Evolutionary conservation across 495 filamentous ascomycete species (phyloP), one percentile per base, ranked within the genome.

Genomic region (Penicillium turbatum): DNA sequence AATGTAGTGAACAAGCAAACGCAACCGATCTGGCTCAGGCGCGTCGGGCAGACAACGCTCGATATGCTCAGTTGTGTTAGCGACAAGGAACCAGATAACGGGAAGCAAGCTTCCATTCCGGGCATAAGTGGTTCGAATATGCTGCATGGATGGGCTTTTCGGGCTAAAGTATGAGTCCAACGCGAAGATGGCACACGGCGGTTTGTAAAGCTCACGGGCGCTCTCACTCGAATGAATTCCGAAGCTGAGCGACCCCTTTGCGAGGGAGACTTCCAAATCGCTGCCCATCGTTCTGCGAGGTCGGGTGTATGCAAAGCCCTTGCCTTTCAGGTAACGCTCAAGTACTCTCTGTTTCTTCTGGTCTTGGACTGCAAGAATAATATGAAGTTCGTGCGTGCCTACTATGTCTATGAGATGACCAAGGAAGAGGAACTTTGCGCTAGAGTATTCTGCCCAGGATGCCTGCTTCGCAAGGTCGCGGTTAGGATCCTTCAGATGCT

Each of bases 381-480:
- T 51, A 55, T 83, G 80, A 12, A 76, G 42, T 17, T 74, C 68
- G 31, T 65, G 56, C 3, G 61, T 53, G 9, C 68, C 67, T 7
- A 72, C 63, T 38, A 72, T 53, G 46, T 80, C 62, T 43, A 84
- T 59, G 35, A 86, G 66, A 59, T 77, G 68, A 30, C 74, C 65
- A 5, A 86, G 64, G 54, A 87, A 76, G 17, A 72, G 56, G 58
- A 87, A 82, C 60, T 85, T 80, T 26, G 79, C 63, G 56, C 82
- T 84, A 12, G 75, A 79, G 12, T 75, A 71, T 40, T 82, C 77
- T 5, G 80, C 77, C 76, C 80, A 84, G 12, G 69, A 61, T 10
- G 81, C 76, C 53, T 82, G 77, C 40, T 74, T 67, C 27, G 66
- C 59, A 13, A 74, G 58, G 24, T 74, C 62, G 0, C 65, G 68